Conservation (phyloP, 176 grass and related monocot species). For the Leersia perrieri region DNA sequence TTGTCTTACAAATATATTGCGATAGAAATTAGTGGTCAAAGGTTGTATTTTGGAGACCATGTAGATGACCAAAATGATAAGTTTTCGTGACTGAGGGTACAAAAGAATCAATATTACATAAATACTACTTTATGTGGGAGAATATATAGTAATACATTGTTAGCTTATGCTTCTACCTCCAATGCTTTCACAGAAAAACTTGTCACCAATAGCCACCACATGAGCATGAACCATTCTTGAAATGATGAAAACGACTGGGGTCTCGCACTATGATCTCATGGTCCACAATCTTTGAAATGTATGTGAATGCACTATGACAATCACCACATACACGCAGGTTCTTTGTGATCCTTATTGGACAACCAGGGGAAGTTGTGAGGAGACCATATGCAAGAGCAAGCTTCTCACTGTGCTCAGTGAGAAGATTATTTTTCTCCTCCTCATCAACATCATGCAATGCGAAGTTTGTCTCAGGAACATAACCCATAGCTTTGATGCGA, state of each 20-base stretch:
- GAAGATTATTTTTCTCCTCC: conserved; percentile 78
- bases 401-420: conserved; percentile 80
- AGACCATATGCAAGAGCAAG: conserved; percentile 83
- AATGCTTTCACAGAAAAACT: not conserved
- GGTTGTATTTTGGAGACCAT: not conserved
- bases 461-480: conserved; percentile 73
- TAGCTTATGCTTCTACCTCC: not conserved
- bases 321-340: conserved; percentile 83
- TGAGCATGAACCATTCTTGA: conserved; percentile 74
- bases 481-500: conserved; percentile 73
- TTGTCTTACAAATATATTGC: not conserved
- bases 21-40: not conserved
- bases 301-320: conserved; percentile 77
- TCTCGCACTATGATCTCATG: conserved; percentile 90
- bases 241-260: conserved; percentile 86
- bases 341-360: conserved; percentile 80
- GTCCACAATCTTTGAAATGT: conserved; percentile 73
- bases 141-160: not conserved
- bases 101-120: conserved; percentile 19
- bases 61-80: not conserved
- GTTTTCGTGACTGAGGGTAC: not conserved
- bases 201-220: conserved; percentile 74
- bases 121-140: not conserved
- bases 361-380: conserved; percentile 59
- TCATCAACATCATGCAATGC: conserved; percentile 88